These are phyloP conservation scores for Colletotrichum musae DNA, from an alignment of 2,329 filamentous ascomycete species.

Conservation along the genomic window DNA sequence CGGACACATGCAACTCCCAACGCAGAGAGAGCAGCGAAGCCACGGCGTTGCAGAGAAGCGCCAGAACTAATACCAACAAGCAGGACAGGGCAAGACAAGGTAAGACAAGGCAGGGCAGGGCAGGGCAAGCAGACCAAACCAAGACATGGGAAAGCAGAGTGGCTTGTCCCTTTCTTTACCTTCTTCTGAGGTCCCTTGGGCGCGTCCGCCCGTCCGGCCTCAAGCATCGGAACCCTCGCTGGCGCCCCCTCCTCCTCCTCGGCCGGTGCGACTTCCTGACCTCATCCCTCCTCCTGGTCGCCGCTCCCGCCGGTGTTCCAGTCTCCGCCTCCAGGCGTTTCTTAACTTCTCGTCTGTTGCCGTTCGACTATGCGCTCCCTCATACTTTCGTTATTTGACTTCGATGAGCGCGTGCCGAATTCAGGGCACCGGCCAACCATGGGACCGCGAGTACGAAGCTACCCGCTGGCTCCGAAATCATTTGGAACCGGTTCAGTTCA, in stretches of 20 bases:
- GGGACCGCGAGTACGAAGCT: constrained; percentile 33
- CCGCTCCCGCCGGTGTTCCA: constrained; percentile 24
- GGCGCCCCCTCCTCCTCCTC: constrained; percentile 1
- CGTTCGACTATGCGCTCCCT: constrained; percentile 38
- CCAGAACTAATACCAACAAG: background rate
- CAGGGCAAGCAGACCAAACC: background rate
- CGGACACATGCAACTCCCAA: background rate
- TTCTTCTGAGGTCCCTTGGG: constrained; percentile 17
- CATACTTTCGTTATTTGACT: constrained; percentile 40
- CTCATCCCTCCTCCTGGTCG: constrained; percentile 15
- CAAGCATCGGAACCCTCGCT: constrained; percentile 34
- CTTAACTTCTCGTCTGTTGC: constrained; percentile 20
- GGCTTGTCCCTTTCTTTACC: background rate
- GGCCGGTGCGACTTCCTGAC: constrained; percentile 14
- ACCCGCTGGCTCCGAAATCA: constrained; percentile 35
- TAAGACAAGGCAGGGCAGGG: background rate
- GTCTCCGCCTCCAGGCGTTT: constrained; percentile 27
- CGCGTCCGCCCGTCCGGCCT: constrained; percentile 22
- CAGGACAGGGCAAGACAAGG: background rate
- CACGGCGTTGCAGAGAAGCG: background rate
- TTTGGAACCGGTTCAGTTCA: background rate
- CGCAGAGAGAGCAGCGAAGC: constrained; percentile 7
- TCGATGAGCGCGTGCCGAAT: constrained; percentile 33
- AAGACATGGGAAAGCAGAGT: background rate
- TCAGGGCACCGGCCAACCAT: constrained; percentile 32